Evolutionary conservation across 23 red algal genomes (phyloP), one percentile per base, ranked within the genome.

Genomic region (Gracilariopsis chorda): DNA sequence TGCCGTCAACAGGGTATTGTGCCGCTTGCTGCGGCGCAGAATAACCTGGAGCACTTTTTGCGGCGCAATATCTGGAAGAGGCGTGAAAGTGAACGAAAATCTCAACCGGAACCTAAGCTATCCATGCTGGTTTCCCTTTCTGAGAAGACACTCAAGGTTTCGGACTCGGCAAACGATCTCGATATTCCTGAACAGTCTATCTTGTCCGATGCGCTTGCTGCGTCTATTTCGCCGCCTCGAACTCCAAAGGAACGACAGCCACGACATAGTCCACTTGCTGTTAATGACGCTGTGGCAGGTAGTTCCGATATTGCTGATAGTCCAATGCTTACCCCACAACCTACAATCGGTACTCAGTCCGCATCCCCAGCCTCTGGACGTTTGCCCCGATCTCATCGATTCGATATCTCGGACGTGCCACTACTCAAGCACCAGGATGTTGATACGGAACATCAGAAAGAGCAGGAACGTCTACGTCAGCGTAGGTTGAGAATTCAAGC

Each of bases 71-170:
- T 86, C 56, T 94, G 78, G 79, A 94, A 86, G 77, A 60, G 82
- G 19, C 37, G 74, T 13, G 91, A 86, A 33, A 70, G 67, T 29
- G 53, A 82, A 27, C 55, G 61, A 34, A 56, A 65, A n/a, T 67
- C 77, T 14, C 57, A 80, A 28, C 57, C 47, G 40, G 44, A 70
- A 14, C 30, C 78, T 47, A 49, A 91, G 37, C 91, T 94, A 2
- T 77, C 78, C 57, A 94, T 86, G 91, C 71, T 94, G 34, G 91
- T 94, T 29, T 94, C 91, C 36, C 80, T 94, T 16, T 94, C 91
- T 20, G 91, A 94, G 44, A 85, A 80, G 58, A 76, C 65, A 6
- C 46, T 92, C 2, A 78, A 65, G 21, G 16, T 90, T 33, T 59
- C 80, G 0, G 59, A 84, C 39, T 67, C 80, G 37, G 42, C 53